Evolutionary conservation across 805 yeast genomes (phyloP).

Genomic region (Citeromyces nyonsensis): DNA sequence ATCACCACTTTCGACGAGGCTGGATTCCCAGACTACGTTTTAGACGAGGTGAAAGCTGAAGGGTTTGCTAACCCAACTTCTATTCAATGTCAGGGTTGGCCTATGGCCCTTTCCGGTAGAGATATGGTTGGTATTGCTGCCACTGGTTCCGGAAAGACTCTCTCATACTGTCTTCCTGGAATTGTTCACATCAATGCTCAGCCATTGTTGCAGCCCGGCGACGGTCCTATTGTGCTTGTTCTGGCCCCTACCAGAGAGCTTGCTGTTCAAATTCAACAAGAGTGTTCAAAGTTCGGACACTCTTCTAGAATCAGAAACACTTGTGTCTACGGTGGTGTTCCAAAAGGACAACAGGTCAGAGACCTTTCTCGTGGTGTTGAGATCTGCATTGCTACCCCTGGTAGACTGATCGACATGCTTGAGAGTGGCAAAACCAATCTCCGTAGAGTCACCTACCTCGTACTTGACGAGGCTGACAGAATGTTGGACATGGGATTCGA

Average conservation of each 20-base stretch:
- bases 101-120: constrained; percentile 98
- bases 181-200: constrained; percentile 98
- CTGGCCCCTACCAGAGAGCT: constrained; percentile 98
- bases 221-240: constrained; percentile 92
- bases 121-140: constrained; percentile 98
- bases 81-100: constrained; percentile 99
- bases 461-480: constrained; percentile 98
- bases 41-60: constrained; percentile 75
- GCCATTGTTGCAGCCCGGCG: constrained; percentile 84
- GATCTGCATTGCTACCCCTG: constrained; percentile 95
- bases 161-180: constrained; percentile 92
- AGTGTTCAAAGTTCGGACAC: constrained; percentile 88
- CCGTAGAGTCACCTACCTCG: constrained; percentile 92
- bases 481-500: constrained; percentile 99
- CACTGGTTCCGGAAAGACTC: constrained; percentile 97
- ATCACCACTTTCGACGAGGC: constrained; percentile 89
- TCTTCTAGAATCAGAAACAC: constrained; percentile 91
- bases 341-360: constrained; percentile 94
- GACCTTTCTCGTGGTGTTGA: constrained; percentile 92
- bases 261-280: constrained; percentile 94
- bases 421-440: constrained; percentile 91
- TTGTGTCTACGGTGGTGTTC: constrained; percentile 99
- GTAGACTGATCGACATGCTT: constrained; percentile 95
- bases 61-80: constrained; percentile 93
- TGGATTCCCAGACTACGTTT: constrained; percentile 91